Evolutionary conservation across 192 early-diverging fungal genomes (phyloP), one percentile per base, ranked within the genome.

Genomic region (Allomyces arbusculus): DNA sequence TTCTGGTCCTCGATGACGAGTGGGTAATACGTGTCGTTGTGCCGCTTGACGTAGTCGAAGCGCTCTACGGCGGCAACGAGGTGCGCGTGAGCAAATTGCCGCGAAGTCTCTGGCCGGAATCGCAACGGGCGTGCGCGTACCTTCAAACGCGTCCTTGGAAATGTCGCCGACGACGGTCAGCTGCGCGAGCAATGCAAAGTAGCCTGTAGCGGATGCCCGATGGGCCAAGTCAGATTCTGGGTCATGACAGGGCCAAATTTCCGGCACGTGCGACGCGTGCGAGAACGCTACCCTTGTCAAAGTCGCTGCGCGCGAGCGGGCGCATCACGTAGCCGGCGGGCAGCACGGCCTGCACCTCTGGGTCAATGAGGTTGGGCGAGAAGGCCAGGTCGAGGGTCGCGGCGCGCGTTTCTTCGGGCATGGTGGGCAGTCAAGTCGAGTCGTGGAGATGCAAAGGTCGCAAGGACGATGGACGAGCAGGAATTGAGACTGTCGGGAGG

Each of bases 1-100:
- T 74, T 72, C 8, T 78, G 70, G 40, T 88, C 83, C 68, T 95
- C 92, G 67, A 97, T 88, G 10, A 94, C 94, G n/a, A 88, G 78
- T 24, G 88, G 77, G 74, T 87, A 87, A 72, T 87, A 87, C 26
- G 71, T 70, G 6, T 86, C 79, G 69, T 81, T 89, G 25, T 80
- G 77, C 12, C 78, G 76, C 67, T 86, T 82, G 79, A 97, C 80
- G 61, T 84, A 77, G 61, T 86, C 76, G 75, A 89, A 94, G 50
- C 82, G 80, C 61, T 91, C 87, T 79, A 68, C 63, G 61, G 61
- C 8, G 5, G 33, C 33, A 7, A 40, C 7, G n/a, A 40, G 33
- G 33, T 40, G 33, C 33, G 33, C 33, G 33, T 40, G 65, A 63
- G 44, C 62, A 45, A 11, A 58, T 58, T 55, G 63, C 10, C 19